Conservation (phyloP, 805 yeast genomes). For the Brettanomyces bruxellensis region DNA sequence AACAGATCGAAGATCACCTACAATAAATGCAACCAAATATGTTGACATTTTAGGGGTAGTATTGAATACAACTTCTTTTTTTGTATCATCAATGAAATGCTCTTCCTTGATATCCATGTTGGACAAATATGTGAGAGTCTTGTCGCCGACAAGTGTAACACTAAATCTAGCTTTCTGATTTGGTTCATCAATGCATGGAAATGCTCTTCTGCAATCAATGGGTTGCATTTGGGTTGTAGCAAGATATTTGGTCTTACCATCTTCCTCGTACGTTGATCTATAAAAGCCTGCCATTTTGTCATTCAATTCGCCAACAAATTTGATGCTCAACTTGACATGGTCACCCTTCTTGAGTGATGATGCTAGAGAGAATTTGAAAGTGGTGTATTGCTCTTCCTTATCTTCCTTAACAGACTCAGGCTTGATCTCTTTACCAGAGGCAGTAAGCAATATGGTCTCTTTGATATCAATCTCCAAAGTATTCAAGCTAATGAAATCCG, state of each 20-base stretch:
- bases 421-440: slow-evolving; percentile 11
- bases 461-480: slow-evolving; percentile 21
- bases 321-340: slow-evolving; percentile 23
- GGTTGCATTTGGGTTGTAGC: slow-evolving; percentile 56
- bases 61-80: slow-evolving; percentile 30
- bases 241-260: slow-evolving; percentile 36
- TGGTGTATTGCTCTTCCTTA: slow-evolving; percentile 54
- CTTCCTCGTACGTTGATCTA: slow-evolving; percentile 37
- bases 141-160: slow-evolving; percentile 30
- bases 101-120: slow-evolving; percentile 36
- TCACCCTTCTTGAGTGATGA: slow-evolving; percentile 18
- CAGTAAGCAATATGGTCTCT: slow-evolving; percentile 11
- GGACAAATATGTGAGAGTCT: slow-evolving; percentile 34
- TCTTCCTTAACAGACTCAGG: slow-evolving; percentile 23
- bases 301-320: slow-evolving; percentile 37
- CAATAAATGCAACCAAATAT: slow-evolving; percentile 48
- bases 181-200: slow-evolving; percentile 54
- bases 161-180: slow-evolving; percentile 46
- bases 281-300: slow-evolving; percentile 53
- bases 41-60: slow-evolving; percentile 47
- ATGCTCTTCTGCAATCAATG: slow-evolving; percentile 51
- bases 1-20: slow-evolving; percentile 47
- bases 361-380: slow-evolving; percentile 43
- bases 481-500: slow-evolving; percentile 41
- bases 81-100: slow-evolving; percentile 8